Evolutionary conservation across 75 land plant genomes (phyloP).

Genomic region (Ceratopteris richardii): DNA sequence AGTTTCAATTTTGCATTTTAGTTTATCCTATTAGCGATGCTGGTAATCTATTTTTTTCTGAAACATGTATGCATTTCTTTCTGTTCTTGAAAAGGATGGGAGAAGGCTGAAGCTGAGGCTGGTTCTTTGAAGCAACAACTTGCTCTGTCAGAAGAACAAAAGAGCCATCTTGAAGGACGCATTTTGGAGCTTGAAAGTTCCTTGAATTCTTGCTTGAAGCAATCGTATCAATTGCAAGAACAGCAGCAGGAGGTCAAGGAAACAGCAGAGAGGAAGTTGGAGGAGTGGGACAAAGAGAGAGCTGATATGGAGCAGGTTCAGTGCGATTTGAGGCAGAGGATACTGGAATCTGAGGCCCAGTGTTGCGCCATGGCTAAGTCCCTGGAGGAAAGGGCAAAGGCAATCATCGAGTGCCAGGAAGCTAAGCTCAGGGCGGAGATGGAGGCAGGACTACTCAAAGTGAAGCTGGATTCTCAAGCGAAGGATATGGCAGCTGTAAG

Average conservation of each 20-base stretch:
- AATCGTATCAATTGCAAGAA: conserved; percentile 55
- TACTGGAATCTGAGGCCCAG: conserved; percentile 30
- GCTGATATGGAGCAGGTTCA: conserved; percentile 43
- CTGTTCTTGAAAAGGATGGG: conserved; percentile 56
- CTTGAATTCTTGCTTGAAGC: conserved; percentile 73
- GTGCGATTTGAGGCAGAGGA: conserved; percentile 33
- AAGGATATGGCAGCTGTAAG: conserved; percentile 63
- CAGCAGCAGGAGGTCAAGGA: conserved; percentile 56
- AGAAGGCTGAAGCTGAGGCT: conserved; percentile 73
- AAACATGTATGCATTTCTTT: too few species aligned
- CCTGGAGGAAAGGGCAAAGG: conserved; percentile 17
- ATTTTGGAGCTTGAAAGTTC: conserved; percentile 70
- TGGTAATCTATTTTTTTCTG: too few species aligned
- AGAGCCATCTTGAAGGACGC: conserved; percentile 41
- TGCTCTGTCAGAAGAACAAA: conserved; percentile 46
- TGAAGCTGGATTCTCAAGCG: conserved; percentile 44
- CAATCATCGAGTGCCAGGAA: conserved; percentile 36
- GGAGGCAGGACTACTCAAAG: conserved; percentile 47
- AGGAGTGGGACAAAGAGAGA: conserved; percentile 48
- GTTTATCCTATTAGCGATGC: too few species aligned
- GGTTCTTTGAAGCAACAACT: conserved; percentile 49
- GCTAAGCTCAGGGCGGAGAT: conserved; percentile 61
- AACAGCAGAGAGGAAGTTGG: conserved; percentile 33
- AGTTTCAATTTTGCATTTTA: too few species aligned
- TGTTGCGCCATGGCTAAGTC: conserved; percentile 11